Base-by-base conservation (phyloP, 2,329 filamentous ascomycete genomes). In the Aspergillus brunneoviolaceus region DNA sequence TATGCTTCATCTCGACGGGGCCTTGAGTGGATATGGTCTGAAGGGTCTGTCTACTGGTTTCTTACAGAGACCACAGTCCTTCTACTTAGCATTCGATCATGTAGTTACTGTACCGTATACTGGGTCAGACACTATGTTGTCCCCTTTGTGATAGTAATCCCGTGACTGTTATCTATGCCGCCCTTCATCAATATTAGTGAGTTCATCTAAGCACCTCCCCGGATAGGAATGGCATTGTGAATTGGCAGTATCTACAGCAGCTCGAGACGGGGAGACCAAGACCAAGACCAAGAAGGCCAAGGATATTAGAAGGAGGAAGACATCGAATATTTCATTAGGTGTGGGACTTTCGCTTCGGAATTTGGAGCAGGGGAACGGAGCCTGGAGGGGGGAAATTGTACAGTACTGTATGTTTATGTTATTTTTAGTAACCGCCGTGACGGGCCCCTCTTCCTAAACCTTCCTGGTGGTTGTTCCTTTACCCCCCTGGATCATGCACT, bases 401-500 rank as follows among this genome's bases (percentile, higher is more conserved):
- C 25, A 6, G 25, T 7, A 27, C 25, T 27, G 25, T 7, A 27
- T 27, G 27, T 27, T 27, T 29, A 19, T 45, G 14, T 58, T 58
- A 58, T 58, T 47, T 45, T 31, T 58, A 58, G 56, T 47, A 58
- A 58, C 35, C 29, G 5, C 7, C 51, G 49, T 49, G 56, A 45
- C 39, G 16, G 39, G 39, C 39, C 39, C 39, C 39, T 45, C 39
- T 45, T 19, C 39, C 39, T 19, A 45, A 45, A 45, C 39, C 39
- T n/a, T 45, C 39, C 39, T n/a, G 11, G 33, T 19, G 6, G 5
- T 9, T n/a, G 6, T 16, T n/a, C 16, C 39, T 10, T 19, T 45
- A 7, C 39, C 39, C 39, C 39, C 39, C 39, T 45, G 39, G 39
- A 45, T 45, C 39, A 16, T 19, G 39, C 39, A 45, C 39, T 6